A percentile compares a stretch with the other conserved stretches of the same genome.
These are phyloP conservation scores for Ascoidea rubescens DNA, from an alignment of 805 yeast species.

Conservation along the genomic window DNA sequence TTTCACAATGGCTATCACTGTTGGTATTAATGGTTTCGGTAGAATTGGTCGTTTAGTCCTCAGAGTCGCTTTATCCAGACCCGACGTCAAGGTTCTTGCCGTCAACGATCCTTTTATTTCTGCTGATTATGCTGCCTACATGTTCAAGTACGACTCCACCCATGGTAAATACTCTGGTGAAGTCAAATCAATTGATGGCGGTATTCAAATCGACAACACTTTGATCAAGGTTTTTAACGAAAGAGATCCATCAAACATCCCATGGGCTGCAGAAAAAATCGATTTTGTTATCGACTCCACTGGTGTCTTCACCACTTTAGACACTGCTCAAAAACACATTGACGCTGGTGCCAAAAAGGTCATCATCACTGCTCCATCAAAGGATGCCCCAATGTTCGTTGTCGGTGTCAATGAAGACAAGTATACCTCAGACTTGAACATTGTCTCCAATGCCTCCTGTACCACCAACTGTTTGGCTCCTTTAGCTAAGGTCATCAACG, in stretches of 20 bases:
- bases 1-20: constrained; percentile 22
- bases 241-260: constrained; percentile 74
- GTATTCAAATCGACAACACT: constrained; percentile 39
- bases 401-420: constrained; percentile 78
- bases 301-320: constrained; percentile 80
- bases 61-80: constrained; percentile 45
- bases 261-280: constrained; percentile 78
- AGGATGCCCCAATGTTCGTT: constrained; percentile 92
- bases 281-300: constrained; percentile 87
- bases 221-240: constrained; percentile 40
- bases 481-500: constrained; percentile 80
- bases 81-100: constrained; percentile 43
- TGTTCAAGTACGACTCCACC: constrained; percentile 65
- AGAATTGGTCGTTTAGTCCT: constrained; percentile 59
- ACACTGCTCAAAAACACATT: constrained; percentile 73
- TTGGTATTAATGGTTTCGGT: constrained; percentile 67
- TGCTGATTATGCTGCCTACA: constrained; percentile 56
- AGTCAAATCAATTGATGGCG: constrained; percentile 37
- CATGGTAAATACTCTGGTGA: constrained; percentile 52
- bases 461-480: constrained; percentile 95
- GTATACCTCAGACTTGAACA: constrained; percentile 61
- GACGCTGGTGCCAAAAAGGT: constrained; percentile 93
- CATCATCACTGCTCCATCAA: constrained; percentile 86
- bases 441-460: constrained; percentile 88
- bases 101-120: constrained; percentile 60